Base-by-base conservation (phyloP, 169 alveolate species). In the Plasmodium knowlesi region DNA sequence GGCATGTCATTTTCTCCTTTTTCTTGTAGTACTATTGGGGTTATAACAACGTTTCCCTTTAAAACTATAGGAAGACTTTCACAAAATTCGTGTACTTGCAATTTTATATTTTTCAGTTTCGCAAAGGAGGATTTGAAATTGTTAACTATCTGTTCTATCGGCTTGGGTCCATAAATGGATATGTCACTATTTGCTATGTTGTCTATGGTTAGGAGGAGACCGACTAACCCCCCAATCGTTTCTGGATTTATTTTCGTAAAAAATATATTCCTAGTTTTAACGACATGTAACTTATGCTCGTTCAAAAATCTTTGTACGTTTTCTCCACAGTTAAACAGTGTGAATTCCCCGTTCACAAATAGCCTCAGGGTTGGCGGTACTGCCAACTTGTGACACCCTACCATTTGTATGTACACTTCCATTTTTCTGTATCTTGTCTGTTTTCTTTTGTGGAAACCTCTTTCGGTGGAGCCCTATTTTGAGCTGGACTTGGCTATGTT, bases 271-370 rank as follows among this genome's bases (percentile, higher is more conserved):
- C 94, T 78, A 5, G 95, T 86, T 74, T 94, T 94, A 16, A 95
- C 95, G 12, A 97, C 73, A n/a, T 94, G 96, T 57, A 97, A 93
- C 92, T 92, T 96, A 83, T 96, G 97, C 71, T 96, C 97, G 82
- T 95, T 82, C 82, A 97, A 94, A 82, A 96, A 96, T 72, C 98
- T 88, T 90, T 97, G 98, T 28, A 88, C 84, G 92, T 96, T 96
- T 78, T 97, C 98, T 9, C 98, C 98, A 57, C 96, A 97, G 89
- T 97, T 97, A 90, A 97, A 84, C 43, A 97, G 96, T 19, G 96
- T 92, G 71, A 92, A 94, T 1, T 82, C 83, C 54, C 98, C 97
- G 70, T 95, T 95, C 8, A 93, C 94, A 72, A 96, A 92, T 57
- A 97, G 79, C 39, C 97, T 96, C 80, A 97, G 83, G 39, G 98